These are phyloP conservation scores for Alternaria sp. DNA, from an alignment of 2,329 filamentous ascomycete genomes.

Conservation along the genomic window DNA sequence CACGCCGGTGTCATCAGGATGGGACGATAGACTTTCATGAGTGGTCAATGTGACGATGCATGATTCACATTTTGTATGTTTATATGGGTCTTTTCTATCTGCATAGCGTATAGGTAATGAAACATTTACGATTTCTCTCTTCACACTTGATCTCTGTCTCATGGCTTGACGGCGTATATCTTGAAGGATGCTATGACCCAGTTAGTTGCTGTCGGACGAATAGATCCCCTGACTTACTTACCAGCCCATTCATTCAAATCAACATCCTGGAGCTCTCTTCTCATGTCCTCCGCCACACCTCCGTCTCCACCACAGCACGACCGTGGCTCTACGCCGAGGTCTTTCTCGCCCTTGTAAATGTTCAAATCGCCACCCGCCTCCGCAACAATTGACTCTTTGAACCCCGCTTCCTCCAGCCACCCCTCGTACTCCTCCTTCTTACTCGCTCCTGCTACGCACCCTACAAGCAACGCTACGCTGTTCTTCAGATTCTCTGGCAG, in stretches of 20 bases:
- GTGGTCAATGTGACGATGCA: background rate
- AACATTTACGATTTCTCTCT: conserved; percentile 5
- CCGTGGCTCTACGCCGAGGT: background rate
- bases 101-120: conserved; percentile 35
- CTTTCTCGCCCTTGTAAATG: conserved; percentile 18
- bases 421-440: conserved; percentile 60
- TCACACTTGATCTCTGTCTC: background rate
- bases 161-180: conserved; percentile 60
- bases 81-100: conserved; percentile 7
- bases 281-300: conserved; percentile 21
- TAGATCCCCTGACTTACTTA: background rate
- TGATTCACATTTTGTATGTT: conserved; percentile 5
- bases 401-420: conserved; percentile 61
- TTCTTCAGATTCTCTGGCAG: conserved; percentile 60
- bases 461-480: conserved; percentile 65
- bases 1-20: conserved; percentile 91
- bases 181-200: conserved; percentile 54
- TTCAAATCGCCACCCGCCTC: conserved; percentile 26
- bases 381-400: conserved; percentile 23
- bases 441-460: conserved; percentile 68
- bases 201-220: background rate
- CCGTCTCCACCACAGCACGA: conserved; percentile 7
- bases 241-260: conserved; percentile 30
- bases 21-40: conserved; percentile 58
- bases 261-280: conserved; percentile 44